Conservation (phyloP, 441 rosid genomes). For the Mallotus japonicus region DNA sequence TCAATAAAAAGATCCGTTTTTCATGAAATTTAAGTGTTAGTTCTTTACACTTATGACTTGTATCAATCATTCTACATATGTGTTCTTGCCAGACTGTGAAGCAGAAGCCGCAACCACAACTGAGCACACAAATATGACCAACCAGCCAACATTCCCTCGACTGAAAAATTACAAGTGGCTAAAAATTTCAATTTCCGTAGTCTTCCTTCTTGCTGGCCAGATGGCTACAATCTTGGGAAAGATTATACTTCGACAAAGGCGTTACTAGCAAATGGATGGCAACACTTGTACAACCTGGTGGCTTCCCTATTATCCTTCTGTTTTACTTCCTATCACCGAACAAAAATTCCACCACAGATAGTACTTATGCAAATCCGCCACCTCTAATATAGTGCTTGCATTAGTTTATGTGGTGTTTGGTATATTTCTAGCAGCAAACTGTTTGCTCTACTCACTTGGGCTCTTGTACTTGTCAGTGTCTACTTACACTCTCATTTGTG, state of each 20-base stretch:
- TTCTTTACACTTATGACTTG: neutral
- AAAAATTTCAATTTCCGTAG: slow-evolving; percentile 23
- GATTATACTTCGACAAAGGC: slow-evolving; percentile 50
- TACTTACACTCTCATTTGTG: slow-evolving; percentile 53
- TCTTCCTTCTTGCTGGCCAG: slow-evolving; percentile 46
- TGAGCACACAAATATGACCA: slow-evolving; percentile 7
- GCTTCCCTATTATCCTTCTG: slow-evolving; percentile 46
- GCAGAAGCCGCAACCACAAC: slow-evolving; percentile 11
- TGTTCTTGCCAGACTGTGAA: slow-evolving; percentile 21
- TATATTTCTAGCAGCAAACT: slow-evolving; percentile 36
- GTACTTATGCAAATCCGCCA: neutral
- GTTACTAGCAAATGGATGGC: slow-evolving; percentile 68
- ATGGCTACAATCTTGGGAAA: slow-evolving; percentile 45
- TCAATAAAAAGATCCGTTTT: no score
- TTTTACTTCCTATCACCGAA: slow-evolving; percentile 11
- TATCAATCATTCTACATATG: neutral
- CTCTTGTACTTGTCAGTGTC: slow-evolving; percentile 53
- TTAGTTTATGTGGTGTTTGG: slow-evolving; percentile 37
- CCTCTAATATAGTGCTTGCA: slow-evolving; percentile 18
- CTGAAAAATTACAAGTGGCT: slow-evolving; percentile 28
- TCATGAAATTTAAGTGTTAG: no score
- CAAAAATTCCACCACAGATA: neutral
- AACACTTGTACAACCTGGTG: slow-evolving; percentile 48
- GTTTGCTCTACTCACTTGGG: slow-evolving; percentile 50
- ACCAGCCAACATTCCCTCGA: slow-evolving; percentile 2